Base-by-base conservation (phyloP, 345 rosid genomes). In the Pistacia integerrima region DNA sequence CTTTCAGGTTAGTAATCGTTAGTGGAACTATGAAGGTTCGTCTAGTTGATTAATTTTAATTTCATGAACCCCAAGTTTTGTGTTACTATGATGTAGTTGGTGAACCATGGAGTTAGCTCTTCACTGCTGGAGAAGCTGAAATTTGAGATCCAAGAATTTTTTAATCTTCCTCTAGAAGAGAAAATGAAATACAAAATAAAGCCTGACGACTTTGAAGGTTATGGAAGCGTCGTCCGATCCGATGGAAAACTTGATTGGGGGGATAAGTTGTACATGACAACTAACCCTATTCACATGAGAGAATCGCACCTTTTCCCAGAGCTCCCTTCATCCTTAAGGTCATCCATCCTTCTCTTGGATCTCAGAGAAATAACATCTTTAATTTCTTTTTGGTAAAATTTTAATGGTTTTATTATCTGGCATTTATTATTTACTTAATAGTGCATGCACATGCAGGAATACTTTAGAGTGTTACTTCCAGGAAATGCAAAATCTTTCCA, bases 281-380 rank as follows among this genome's bases (percentile, higher is more conserved):
- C 79, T 59, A 78, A 78, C 70, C 87, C 87, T 9, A 46, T 74
- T 38, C 56, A 79, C 3, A 44, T 64, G 69, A 80, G 87, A 64
- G 81, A 76, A 58, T 35, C 79, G 8, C 85, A 83, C 51, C 84
- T 87, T 11, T 41, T 87, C 16, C 87, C 90, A 17, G 78, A 81
- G 74, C 85, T 87, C 66, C 87, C 82, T 69, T 56, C 84, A 46
- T 76, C 85, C 3, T 46, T 85, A 6, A 87, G 85, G 90, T 85
- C 3, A 13, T 25, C 25, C 25, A 25, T 25, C 25, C 25, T 1
- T 25, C 25, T 25, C 25, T 25, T 25, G 25, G 25, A 25, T 25
- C 25, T 25, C 25, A 25, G 25, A 25, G 25, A 25, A 25, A 25
- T 25, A 25, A 25, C 25, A 25, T 25, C 25, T 25, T 48, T 25